A percentile compares a stretch with the other conserved stretches of the same genome.
Evolutionary conservation across 164 flowering plant genomes (phyloP).

Genomic region (Berberis thunbergii): DNA sequence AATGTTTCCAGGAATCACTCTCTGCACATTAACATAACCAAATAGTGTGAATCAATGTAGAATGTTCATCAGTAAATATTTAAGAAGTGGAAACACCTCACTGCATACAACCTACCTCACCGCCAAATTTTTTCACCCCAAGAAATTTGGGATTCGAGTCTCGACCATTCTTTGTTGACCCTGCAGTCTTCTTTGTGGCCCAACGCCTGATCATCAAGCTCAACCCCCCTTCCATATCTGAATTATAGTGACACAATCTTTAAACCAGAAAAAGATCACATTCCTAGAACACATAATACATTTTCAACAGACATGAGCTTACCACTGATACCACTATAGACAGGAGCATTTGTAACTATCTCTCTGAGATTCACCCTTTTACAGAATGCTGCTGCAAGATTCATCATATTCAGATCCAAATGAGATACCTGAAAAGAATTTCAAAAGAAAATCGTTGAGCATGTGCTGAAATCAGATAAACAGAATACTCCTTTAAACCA

Average conservation of each 20-base stretch:
- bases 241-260: background rate
- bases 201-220: constrained; percentile 71
- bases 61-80: background rate
- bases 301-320: background rate
- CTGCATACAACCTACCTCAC: constrained; percentile 28
- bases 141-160: constrained; percentile 88
- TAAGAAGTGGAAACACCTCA: background rate
- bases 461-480: too few relatives aligned
- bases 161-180: constrained; percentile 92
- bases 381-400: constrained; percentile 36
- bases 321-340: constrained; percentile 39
- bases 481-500: too few relatives aligned
- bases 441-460: background rate
- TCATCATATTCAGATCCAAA: constrained; percentile 22
- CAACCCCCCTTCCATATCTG: constrained; percentile 58
- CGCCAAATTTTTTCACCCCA: constrained; percentile 42
- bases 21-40: constrained; percentile 33
- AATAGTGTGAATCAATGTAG: background rate
- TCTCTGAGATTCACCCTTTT: constrained; percentile 43
- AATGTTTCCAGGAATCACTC: constrained; percentile 90
- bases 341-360: constrained; percentile 39
- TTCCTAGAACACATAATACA: background rate
- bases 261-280: background rate
- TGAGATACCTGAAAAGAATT: constrained; percentile 6
- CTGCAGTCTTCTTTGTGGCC: constrained; percentile 93